Conservation (phyloP, 208 protist genomes). For the Trypanosoma melophagium region DNA sequence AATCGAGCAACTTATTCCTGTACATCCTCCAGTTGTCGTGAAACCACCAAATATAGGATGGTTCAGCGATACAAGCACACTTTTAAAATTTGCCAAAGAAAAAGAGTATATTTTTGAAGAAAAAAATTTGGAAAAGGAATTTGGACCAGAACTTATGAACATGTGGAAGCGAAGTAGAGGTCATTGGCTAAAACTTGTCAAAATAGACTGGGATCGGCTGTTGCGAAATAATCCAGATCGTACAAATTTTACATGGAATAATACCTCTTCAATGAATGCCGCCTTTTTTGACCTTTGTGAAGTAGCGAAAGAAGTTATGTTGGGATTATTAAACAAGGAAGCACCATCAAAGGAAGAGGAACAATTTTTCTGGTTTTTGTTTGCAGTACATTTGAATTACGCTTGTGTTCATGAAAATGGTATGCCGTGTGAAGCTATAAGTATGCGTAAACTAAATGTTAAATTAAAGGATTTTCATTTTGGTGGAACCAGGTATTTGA, state of each 20-base stretch:
- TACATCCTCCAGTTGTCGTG: conserved; percentile 26
- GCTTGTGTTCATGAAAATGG: conserved; percentile 49
- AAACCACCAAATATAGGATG: conserved; percentile 40
- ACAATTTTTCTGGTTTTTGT: conserved; percentile 73
- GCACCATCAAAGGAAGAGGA: conserved; percentile 46
- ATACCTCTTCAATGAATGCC: conserved; percentile 73
- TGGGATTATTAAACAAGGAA: conserved; percentile 60
- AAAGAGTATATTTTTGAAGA: conserved; percentile 47
- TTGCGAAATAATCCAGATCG: conserved; percentile 44
- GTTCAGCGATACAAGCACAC: conserved; percentile 44
- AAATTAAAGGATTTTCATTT: conserved; percentile 92
- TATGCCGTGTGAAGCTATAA: conserved; percentile 70
- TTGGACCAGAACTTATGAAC: conserved; percentile 48
- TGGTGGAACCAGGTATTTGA: conserved; percentile 90
- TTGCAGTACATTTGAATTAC: conserved; percentile 57
- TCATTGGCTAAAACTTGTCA: conserved; percentile 64
- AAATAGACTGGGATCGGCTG: conserved; percentile 55
- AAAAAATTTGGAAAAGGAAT: conserved; percentile 33
- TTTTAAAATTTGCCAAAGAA: conserved; percentile 38
- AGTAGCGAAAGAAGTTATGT: conserved; percentile 76
- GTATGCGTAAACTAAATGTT: conserved; percentile 85
- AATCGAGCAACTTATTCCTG: conserved; percentile 39
- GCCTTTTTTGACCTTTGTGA: conserved; percentile 91
- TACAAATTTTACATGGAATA: conserved; percentile 80
- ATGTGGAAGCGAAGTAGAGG: conserved; percentile 62